Evolutionary conservation across 106 monocot species (phyloP).

Genomic region (Dioscorea alata): DNA sequence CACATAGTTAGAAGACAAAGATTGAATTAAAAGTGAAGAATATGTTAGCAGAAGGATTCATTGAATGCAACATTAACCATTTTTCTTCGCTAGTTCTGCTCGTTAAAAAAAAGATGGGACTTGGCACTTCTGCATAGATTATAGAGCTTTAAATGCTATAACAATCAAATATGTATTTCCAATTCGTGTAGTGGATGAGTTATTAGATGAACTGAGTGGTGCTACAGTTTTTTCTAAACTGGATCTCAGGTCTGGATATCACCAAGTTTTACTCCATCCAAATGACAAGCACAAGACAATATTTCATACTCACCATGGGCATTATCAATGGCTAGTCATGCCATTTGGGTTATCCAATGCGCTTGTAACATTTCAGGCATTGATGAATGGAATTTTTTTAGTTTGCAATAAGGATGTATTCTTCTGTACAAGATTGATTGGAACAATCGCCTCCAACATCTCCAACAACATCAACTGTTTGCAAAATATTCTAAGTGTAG

Average conservation of each 20-base stretch:
- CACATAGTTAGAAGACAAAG: too few species aligned
- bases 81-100: slow-evolving; percentile 1
- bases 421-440: neutral
- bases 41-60: neutral
- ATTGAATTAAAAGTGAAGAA: neutral
- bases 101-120: slow-evolving; percentile 3
- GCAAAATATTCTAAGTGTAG: neutral
- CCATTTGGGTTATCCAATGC: neutral
- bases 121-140: slow-evolving; percentile 1
- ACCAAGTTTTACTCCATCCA: neutral
- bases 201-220: neutral
- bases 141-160: neutral
- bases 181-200: neutral
- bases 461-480: neutral
- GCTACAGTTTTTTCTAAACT: slow-evolving; percentile 1
- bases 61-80: neutral
- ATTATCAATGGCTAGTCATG: slow-evolving; percentile 3
- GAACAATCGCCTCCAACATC: neutral
- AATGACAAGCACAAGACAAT: neutral
- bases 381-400: neutral
- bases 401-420: neutral
- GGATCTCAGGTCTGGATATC: neutral
- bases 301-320: neutral
- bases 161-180: neutral
- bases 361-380: neutral